A percentile compares a stretch with the other conserved stretches of the same genome.
Evolutionary conservation across 768 basidiomycete species (phyloP).

Genomic region (Paxillus ammoniavirescens): DNA sequence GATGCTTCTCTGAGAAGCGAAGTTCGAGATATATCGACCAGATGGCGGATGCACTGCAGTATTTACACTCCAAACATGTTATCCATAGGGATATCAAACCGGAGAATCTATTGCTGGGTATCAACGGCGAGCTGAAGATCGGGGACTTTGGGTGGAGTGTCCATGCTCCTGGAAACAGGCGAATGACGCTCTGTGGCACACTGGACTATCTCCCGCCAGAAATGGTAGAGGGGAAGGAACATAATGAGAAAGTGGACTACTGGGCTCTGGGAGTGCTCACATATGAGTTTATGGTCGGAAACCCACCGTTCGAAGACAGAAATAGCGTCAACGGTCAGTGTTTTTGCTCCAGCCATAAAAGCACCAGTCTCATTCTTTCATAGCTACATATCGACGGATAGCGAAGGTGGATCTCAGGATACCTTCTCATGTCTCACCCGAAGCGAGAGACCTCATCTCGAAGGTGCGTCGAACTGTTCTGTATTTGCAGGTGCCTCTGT

Average conservation of each 20-base stretch:
- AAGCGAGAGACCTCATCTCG: conserved; percentile 47
- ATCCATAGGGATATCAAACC: conserved; percentile 99
- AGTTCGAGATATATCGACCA: conserved; percentile 92
- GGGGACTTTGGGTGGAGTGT: conserved; percentile 99
- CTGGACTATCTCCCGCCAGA: conserved; percentile 97
- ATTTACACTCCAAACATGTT: conserved; percentile 93
- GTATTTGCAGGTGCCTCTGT: background rate
- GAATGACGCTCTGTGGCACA: conserved; percentile 93
- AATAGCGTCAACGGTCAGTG: conserved; percentile 69
- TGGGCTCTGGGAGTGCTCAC: conserved; percentile 98
- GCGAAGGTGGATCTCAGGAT: conserved; percentile 76
- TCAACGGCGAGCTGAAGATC: conserved; percentile 97
- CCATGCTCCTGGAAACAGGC: conserved; percentile 87
- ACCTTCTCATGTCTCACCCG: conserved; percentile 38
- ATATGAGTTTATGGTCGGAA: conserved; percentile 90
- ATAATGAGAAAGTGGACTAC: conserved; percentile 88
- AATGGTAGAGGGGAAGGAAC: conserved; percentile 93
- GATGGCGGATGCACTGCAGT: conserved; percentile 94
- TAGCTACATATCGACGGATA: conserved; percentile 90
- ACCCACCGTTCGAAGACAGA: conserved; percentile 84
- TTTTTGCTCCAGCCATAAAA: background rate
- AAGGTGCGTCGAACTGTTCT: conserved; percentile 28
- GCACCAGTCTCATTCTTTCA: conserved; percentile 7
- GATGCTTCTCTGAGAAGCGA: conserved; percentile 85
- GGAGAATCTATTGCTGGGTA: conserved; percentile 90